Evolutionary conservation across 2,329 filamentous ascomycete genomes (phyloP), one percentile per base, ranked within the genome.

Genomic region (Colletotrichum costaricense): DNA sequence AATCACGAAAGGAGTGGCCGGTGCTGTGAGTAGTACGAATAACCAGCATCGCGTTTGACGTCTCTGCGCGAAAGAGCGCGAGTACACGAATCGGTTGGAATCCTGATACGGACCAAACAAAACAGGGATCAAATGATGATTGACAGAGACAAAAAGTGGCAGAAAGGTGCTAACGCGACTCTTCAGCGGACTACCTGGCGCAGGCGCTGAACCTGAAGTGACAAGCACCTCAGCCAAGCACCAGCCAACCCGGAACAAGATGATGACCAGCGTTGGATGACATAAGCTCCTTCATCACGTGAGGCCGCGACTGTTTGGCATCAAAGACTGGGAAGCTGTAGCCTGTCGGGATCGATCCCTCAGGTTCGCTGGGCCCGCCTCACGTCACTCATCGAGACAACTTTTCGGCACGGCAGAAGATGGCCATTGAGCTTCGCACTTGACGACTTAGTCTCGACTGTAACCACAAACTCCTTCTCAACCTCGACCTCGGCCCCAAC

Each of bases 271-370:
- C 8, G 28, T n/a, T 6, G 19, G n/a, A 56, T 42, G 22, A 56
- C 14, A 8, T 38, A 65, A 65, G 63, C 49, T 3, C 2, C 2
- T 14, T 19, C 0, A 12, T 72, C 73, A 74, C 73, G 73, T 75
- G 73, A 69, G 30, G 52, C 5, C 73, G 73, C 71, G 73, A 64
- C 54, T 26, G 7, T 63, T 69, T 73, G 69, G 65, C 57, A 65
- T 24, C 55, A 16, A 16, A n/a, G 16, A 42, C 38, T 19, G 38
- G 38, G 16, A 59, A 63, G 58, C 49, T 70, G 56, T n/a, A 59
- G 49, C 52, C 49, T 70, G 56, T n/a, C 30, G 38, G 54, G 58
- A 49, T 49, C n/a, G 16, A 49, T 49, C 42, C 54, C 38, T 42
- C 16, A 42, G 38, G 38, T 64, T 26, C 33, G 28, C 19, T 64